Evolutionary conservation across 1,284 basidiomycete species (phyloP).

Genomic region (Cystobasidium pallidum): DNA sequence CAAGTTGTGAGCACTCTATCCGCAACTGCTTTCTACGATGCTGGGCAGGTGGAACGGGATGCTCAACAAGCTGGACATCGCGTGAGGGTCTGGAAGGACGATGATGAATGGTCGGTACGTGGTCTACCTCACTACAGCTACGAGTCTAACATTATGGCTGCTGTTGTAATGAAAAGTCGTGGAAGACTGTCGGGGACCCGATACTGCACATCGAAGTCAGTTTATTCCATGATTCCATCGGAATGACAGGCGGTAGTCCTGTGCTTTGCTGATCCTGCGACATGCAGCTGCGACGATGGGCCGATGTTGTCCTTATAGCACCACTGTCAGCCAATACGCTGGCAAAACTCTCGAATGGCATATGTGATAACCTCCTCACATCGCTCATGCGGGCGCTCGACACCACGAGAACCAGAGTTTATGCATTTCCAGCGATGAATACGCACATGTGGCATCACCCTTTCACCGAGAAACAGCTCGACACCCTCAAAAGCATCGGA

Average conservation of each 20-base stretch:
- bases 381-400: slow-evolving; percentile 76
- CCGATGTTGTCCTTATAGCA: slow-evolving; percentile 88
- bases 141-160: neutral
- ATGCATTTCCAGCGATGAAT: slow-evolving; percentile 97
- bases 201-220: slow-evolving; percentile 87
- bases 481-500: slow-evolving; percentile 66
- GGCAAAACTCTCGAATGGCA: slow-evolving; percentile 83
- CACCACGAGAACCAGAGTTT: slow-evolving; percentile 69
- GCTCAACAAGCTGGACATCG: slow-evolving; percentile 60
- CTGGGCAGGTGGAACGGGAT: slow-evolving; percentile 55
- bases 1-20: slow-evolving; percentile 81
- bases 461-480: slow-evolving; percentile 80
- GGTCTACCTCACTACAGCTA: slow-evolving; percentile 3
- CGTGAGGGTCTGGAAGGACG: slow-evolving; percentile 80
- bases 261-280: neutral
- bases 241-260: too few species aligned
- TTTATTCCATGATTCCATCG: neutral
- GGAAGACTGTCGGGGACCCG: slow-evolving; percentile 79
- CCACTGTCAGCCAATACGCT: slow-evolving; percentile 95
- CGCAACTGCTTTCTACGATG: slow-evolving; percentile 76
- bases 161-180: slow-evolving; percentile 56
- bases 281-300: slow-evolving; percentile 79
- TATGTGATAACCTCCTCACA: slow-evolving; percentile 89
- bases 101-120: slow-evolving; percentile 85
- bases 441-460: slow-evolving; percentile 96